These are phyloP conservation scores for Carex scoparia DNA, from an alignment of 176 grass and related monocot species.

Conservation along the genomic window DNA sequence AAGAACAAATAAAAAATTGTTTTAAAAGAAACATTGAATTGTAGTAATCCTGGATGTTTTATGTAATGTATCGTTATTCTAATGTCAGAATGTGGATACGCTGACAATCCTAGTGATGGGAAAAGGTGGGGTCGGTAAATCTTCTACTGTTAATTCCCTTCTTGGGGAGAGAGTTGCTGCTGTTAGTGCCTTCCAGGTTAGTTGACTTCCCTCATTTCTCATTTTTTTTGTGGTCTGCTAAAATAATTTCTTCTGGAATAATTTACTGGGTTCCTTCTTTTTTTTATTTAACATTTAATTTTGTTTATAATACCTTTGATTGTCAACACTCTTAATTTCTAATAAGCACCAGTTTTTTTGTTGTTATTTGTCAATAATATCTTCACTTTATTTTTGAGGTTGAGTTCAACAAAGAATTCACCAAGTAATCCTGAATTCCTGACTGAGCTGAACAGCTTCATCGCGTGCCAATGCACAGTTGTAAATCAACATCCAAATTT, in stretches of 20 bases:
- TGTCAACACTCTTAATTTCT: background rate
- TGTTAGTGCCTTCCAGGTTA: conserved; percentile 95
- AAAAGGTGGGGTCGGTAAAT: conserved; percentile 95
- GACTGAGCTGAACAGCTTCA: background rate
- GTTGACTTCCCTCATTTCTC: background rate
- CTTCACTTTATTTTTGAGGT: background rate
- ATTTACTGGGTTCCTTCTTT: background rate
- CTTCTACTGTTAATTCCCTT: conserved; percentile 87
- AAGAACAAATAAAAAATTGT: background rate
- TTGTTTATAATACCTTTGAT: background rate
- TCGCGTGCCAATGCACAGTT: background rate
- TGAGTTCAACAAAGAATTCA: background rate
- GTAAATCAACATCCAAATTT: background rate
- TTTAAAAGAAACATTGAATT: background rate
- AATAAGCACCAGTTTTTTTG: background rate
- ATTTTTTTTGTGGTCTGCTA: conserved; percentile 10
- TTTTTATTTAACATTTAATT: background rate
- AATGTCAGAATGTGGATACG: conserved; percentile 66
- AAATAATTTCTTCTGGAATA: background rate
- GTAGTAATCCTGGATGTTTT: background rate
- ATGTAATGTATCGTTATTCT: background rate
- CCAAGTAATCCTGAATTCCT: background rate
- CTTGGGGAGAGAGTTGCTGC: conserved; percentile 67
- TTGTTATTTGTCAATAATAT: background rate
- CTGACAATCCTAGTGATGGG: conserved; percentile 96